Evolutionary conservation across 164 flowering plant species (phyloP), one percentile per base, ranked within the genome.

Genomic region (Pachysandra terminalis): DNA sequence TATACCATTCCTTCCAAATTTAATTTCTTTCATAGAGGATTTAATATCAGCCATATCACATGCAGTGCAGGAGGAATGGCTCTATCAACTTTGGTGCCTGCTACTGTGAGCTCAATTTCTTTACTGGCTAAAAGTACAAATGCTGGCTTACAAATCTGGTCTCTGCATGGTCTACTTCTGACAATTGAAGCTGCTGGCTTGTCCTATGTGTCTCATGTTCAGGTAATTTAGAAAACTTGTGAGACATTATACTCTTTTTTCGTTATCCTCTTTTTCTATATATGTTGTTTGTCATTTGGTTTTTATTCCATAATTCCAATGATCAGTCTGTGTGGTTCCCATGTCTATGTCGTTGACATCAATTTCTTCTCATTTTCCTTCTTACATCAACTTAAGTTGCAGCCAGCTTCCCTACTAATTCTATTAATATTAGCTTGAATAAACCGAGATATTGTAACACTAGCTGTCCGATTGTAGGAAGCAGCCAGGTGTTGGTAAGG

Each of bases 1-100:
- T 32, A 3, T 32, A 32, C 37, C 37, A 32, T 32, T 32, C 37
- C 7, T 32, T 32, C 37, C 37, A 32, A 32, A 32, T 32, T 32
- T 32, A 32, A 32, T 63, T 5, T 28, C 56, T 65, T 19, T 64
- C 26, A 24, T 67, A 35, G 48, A 63, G 41, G 7, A 41, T 35
- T 28, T 65, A 60, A 65, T 56, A 66, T 69, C 23, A 61, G 26
- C 52, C 37, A 59, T 75, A 28, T 75, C 78, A 19, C 52, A 51
- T 86, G 80, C 96, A 95, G 99, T 84, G 99, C 96, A 71, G 99
- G 99, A 80, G 99, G 99, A 74, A 95, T 95, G 91, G 98, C 99
- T 40, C 78, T 95, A 61, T 95, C 98, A 64, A 90, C 84, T 73
- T 75, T 95, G 79, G 99, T 92, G 62, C 94, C 99, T 68, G 79